Conservation (phyloP, 2,329 filamentous ascomycete genomes). For the Pyrenochaeta sp. region DNA sequence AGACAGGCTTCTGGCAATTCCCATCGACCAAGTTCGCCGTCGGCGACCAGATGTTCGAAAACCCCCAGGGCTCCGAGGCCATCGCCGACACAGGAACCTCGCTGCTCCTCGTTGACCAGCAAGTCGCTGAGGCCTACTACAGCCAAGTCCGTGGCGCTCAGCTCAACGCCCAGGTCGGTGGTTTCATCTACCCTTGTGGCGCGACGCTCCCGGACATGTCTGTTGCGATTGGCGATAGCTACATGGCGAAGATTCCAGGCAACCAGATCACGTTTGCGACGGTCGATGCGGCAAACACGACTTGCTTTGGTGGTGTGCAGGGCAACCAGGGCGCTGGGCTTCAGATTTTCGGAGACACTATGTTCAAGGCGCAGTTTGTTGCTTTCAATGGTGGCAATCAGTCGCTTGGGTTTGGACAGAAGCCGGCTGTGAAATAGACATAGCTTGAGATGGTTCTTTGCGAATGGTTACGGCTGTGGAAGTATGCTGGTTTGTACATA, state of each 20-base stretch:
- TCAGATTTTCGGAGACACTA: conserved; percentile 69
- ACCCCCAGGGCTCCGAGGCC: conserved; percentile 56
- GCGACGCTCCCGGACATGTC: conserved; percentile 53
- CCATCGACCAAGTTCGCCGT: conserved; percentile 64
- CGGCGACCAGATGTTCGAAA: conserved; percentile 61
- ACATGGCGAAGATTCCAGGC: conserved; percentile 65
- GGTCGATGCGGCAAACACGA: conserved; percentile 52
- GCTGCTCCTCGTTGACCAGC: conserved; percentile 65
- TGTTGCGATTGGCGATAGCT: conserved; percentile 64
- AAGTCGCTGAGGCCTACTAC: conserved; percentile 59
- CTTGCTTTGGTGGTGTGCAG: conserved; percentile 74
- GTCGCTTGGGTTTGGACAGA: conserved; percentile 60
- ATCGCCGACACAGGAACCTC: conserved; percentile 67
- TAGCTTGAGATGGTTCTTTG: neutral
- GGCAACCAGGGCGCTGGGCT: conserved; percentile 60
- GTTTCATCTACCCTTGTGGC: conserved; percentile 55
- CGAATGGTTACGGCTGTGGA: too few relatives aligned
- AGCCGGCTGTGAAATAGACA: conserved; percentile 17
- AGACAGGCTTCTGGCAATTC: conserved; percentile 75
- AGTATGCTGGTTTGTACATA: conserved; percentile 15
- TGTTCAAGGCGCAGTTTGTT: conserved; percentile 67
- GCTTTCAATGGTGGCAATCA: conserved; percentile 64
- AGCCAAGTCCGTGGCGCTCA: conserved; percentile 48
- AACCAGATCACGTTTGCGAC: conserved; percentile 50
- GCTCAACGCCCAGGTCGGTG: conserved; percentile 47